A percentile compares a stretch with the other conserved stretches of the same genome.
Evolutionary conservation across 192 early-diverging fungal genomes (phyloP).

Genomic region (Rhizoclosmatium sp.): DNA sequence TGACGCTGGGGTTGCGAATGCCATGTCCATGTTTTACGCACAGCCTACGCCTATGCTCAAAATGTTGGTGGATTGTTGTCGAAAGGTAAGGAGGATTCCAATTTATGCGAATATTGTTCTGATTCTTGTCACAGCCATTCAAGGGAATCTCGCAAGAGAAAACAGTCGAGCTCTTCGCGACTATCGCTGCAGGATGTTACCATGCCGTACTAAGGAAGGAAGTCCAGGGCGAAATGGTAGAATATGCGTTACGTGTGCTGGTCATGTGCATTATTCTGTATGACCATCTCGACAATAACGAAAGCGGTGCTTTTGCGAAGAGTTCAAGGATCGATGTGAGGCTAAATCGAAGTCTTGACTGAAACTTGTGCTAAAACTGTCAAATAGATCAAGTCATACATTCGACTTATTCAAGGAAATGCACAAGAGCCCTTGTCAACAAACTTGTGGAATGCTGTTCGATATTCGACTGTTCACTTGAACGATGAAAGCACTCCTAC

Average conservation of each 20-base stretch:
- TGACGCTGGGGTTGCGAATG: slow-evolving; percentile 85
- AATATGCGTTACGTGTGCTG: slow-evolving; percentile 86
- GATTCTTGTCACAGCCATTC: too few relatives aligned
- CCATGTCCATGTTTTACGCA: slow-evolving; percentile 96
- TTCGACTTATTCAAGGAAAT: slow-evolving; percentile 71
- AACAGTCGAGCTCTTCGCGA: slow-evolving; percentile 71
- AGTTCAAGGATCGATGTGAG: slow-evolving; percentile 83
- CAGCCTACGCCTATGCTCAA: slow-evolving; percentile 94
- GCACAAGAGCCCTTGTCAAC: slow-evolving; percentile 59
- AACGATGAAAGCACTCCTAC: slow-evolving; percentile 84
- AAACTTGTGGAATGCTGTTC: slow-evolving; percentile 75
- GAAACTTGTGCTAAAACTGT: slow-evolving; percentile 6
- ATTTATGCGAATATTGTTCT: not conserved
- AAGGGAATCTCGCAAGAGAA: slow-evolving; percentile 6
- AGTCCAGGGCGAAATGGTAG: slow-evolving; percentile 64
- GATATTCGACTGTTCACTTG: slow-evolving; percentile 81
- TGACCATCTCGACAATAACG: slow-evolving; percentile 84
- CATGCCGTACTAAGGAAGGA: slow-evolving; percentile 75
- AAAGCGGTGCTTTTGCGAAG: slow-evolving; percentile 71
- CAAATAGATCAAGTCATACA: slow-evolving; percentile 62
- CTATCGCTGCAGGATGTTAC: slow-evolving; percentile 80
- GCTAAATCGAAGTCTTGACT: slow-evolving; percentile 1
- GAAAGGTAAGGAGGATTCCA: not conserved
- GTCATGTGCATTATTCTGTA: slow-evolving; percentile 88
- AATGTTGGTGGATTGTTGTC: slow-evolving; percentile 79